Conservation (phyloP, 495 filamentous ascomycete species). For the Lasiosphaeria ovina region DNA sequence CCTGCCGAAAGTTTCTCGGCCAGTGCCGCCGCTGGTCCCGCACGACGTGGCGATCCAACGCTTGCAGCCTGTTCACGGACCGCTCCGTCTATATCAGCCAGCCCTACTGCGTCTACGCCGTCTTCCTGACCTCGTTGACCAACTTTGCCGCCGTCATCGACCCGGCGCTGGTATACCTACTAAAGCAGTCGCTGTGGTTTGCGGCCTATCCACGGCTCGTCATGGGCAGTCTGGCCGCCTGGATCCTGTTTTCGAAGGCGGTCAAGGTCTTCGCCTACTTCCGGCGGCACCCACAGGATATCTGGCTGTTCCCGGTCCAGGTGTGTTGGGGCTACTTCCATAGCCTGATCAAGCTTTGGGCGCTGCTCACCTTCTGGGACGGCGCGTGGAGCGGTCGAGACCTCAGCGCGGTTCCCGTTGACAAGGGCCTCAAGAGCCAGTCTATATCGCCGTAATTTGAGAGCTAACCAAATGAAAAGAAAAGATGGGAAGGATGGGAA, state of each 20-base stretch:
- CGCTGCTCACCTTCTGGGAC: constrained; percentile 51
- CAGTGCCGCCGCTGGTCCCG: constrained; percentile 62
- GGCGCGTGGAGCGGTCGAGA: constrained; percentile 30
- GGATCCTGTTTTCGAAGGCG: constrained; percentile 53
- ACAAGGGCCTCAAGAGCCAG: neutral
- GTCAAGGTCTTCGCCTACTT: constrained; percentile 62
- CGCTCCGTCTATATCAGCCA: constrained; percentile 37
- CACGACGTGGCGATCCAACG: constrained; percentile 66
- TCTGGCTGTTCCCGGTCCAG: constrained; percentile 53
- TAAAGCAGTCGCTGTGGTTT: constrained; percentile 9
- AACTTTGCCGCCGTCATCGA: constrained; percentile 60
- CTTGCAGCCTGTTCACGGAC: constrained; percentile 51
- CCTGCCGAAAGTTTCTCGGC: constrained; percentile 52
- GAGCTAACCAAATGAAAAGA: too few relatives aligned
- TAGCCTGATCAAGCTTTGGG: constrained; percentile 61
- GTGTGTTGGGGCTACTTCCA: constrained; percentile 62
- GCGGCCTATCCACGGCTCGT: neutral
- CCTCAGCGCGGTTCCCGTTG: constrained; percentile 3
- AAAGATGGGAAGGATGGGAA: too few relatives aligned
- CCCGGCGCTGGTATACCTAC: constrained; percentile 40
- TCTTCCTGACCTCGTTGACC: constrained; percentile 57
- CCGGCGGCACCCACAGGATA: constrained; percentile 54
- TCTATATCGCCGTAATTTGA: too few relatives aligned
- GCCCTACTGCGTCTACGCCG: constrained; percentile 61
- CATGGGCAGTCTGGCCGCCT: constrained; percentile 31